Base-by-base conservation (phyloP, 768 basidiomycete genomes). In the Rickenella mellea region DNA sequence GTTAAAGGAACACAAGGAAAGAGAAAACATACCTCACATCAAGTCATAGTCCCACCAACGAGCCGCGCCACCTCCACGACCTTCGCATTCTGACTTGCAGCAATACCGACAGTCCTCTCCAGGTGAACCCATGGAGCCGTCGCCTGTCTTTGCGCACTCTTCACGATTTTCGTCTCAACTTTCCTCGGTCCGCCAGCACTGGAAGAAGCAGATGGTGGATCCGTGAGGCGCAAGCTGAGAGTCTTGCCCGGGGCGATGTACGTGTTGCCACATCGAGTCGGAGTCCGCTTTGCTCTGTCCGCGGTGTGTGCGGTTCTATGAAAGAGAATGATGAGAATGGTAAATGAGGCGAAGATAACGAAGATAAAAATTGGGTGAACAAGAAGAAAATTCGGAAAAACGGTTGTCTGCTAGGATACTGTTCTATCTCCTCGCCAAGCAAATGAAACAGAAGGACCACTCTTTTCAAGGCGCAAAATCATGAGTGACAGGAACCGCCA, bases 1-100 rank as follows among this genome's bases (percentile, higher is more conserved):
- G 8, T 20, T 9, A 24, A 17, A 36, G n/a, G n/a, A n/a, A n/a
- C n/a, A n/a, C n/a, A n/a, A 39, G 6, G 11, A 36, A 15, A 15
- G 11, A 11, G 36, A 25, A 2, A 30, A 54, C 58, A 48, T 43
- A 69, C 68, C 56, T 78, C 74, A 91, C 87, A 57, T 91, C 88
- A 12, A 12, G 82, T 70, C 6, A 83, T 88, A 20, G 88, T 90
- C 1, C 87, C 88, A 9, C 63, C 62, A 8, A 80, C 82, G 19
- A 91, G 61, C 3, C 83, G 84, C 3, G 75, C 67, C 17, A 91
- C 80, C 55, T 87, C 76, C 0, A 91, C 77, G 27, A 83, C 76
- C 50, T 84, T 85, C 12, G 78, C 77, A 21, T 52, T 57, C 29
- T 69, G 61, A n/a, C n/a, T n/a, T 1, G 64, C 50, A 55, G 83